A percentile compares a stretch with the other conserved stretches of the same genome.
phyloP scores from a whole-genome alignment of 805 yeast genomes.

The Candida sphagnicola region DNA sequence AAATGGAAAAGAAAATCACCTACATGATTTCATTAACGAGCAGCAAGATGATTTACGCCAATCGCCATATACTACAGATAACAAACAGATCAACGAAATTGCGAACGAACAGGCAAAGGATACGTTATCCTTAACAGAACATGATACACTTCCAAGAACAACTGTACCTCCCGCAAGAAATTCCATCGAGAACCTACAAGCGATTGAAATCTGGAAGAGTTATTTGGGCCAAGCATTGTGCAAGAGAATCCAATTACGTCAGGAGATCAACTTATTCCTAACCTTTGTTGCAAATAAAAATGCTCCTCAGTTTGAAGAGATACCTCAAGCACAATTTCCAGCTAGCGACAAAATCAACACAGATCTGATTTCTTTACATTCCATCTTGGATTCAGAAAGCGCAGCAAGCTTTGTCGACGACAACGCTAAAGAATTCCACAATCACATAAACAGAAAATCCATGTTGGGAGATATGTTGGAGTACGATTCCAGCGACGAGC shows the following conservation, averaged over 20 bases:
- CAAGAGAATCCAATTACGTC: constrained; percentile 36
- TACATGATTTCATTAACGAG: constrained; percentile 23
- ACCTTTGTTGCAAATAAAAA: constrained; percentile 10
- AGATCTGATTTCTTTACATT: background rate
- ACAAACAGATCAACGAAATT: background rate
- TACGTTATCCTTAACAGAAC: too few species aligned
- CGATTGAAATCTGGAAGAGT: constrained; percentile 24
- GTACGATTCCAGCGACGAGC: constrained; percentile 24
- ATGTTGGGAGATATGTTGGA: constrained; percentile 44
- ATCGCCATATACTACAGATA: background rate
- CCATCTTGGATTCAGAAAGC: background rate
- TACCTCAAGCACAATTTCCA: background rate
- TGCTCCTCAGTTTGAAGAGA: background rate
- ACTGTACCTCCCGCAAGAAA: background rate
- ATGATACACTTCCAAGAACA: too few species aligned
- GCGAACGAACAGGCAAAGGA: background rate
- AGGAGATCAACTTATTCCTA: constrained; percentile 36
- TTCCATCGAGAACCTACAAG: constrained; percentile 1
- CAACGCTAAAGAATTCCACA: constrained; percentile 20
- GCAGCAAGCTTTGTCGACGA: constrained; percentile 4
- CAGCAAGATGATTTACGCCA: constrained; percentile 15
- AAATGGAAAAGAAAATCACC: constrained; percentile 15
- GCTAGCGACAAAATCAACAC: background rate
- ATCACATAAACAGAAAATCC: constrained; percentile 31
- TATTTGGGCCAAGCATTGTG: constrained; percentile 32